Base-by-base conservation (phyloP, 1,139 yeast genomes). In the Hansenula anomala region DNA sequence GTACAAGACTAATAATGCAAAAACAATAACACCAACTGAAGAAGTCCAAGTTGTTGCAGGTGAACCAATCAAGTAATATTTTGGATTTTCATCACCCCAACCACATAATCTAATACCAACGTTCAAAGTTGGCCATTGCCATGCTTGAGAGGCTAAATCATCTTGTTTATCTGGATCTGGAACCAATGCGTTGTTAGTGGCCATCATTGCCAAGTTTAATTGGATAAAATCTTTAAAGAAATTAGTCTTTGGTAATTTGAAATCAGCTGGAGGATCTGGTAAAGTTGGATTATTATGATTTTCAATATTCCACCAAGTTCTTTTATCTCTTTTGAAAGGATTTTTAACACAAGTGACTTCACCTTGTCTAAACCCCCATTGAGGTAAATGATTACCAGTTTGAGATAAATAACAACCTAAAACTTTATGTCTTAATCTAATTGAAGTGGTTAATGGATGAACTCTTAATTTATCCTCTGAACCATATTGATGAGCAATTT, bases 301-400 rank as follows among this genome's bases (percentile, higher is more conserved):
- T 67, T 94, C 99, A 58, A 94, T 73, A 64, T 90, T 92, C 97
- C 98, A 94, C 97, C 97, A 92, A 24, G 97, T 88, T 66, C 94
- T 75, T 70, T 87, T 88, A 64, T 94, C 97, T 61, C 94, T 83
- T 42, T 64, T 71, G 61, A 84, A 80, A 34, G 95, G 85, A 53
- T 73, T 73, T 52, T 78, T 81, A 59, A 78, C 69, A 66, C 99
- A 94, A 6, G 81, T 83, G 49, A 92, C 94, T 68, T 94, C 99
- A 55, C 95, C 92, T 69, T 94, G 99, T 65, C 94, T 81, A 77
- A 88, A 94, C 47, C 99, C 99, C 99, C 99, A 94, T 40, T 80
- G 89, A 33, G 99, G 99, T 52, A 89, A 75, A 38, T 73, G 63
- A 51, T 69, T 67, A 46, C 96, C 96, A 34, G 94, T 74, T 40